Evolutionary conservation across 805 yeast species (phyloP).

Genomic region (Wickerhamomyces ciferrii): DNA sequence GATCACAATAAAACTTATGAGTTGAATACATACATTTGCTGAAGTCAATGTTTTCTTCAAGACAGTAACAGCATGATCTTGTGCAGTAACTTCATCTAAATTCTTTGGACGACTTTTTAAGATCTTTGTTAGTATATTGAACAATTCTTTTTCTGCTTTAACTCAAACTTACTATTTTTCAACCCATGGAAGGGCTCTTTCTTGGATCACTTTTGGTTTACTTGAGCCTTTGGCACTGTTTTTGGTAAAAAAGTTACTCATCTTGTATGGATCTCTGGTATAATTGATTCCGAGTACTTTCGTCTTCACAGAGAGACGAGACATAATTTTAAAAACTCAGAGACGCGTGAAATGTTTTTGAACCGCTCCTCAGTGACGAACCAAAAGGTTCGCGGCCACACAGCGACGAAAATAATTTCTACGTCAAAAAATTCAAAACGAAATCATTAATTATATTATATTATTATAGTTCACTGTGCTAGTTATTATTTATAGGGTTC

Average conservation of each 20-base stretch:
- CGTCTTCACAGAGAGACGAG: no score
- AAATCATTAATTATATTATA: neutral
- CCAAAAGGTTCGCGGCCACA: no score
- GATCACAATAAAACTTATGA: neutral
- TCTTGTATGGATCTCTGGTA: neutral
- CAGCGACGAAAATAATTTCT: no score
- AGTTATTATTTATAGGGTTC: no score
- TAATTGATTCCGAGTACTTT: no score
- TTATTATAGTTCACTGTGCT: no score
- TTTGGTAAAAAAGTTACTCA: neutral
- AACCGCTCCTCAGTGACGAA: no score
- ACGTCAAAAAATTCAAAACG: no score
- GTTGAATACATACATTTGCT: conserved; percentile 42
- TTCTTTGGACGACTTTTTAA: conserved; percentile 67
- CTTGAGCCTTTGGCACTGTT: neutral
- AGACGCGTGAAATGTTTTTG: no score
- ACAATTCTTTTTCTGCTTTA: no score
- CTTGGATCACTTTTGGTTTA: neutral
- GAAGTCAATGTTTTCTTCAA: conserved; percentile 72
- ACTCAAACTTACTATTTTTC: conserved; percentile 3
- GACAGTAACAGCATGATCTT: conserved; percentile 82
- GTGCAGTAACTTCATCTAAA: conserved; percentile 86
- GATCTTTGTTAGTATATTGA: neutral
- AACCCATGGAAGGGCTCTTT: conserved; percentile 3
- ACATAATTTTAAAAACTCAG: no score